phyloP scores from a whole-genome alignment of 179 eudicot genomes.

The Nepenthes alata region DNA sequence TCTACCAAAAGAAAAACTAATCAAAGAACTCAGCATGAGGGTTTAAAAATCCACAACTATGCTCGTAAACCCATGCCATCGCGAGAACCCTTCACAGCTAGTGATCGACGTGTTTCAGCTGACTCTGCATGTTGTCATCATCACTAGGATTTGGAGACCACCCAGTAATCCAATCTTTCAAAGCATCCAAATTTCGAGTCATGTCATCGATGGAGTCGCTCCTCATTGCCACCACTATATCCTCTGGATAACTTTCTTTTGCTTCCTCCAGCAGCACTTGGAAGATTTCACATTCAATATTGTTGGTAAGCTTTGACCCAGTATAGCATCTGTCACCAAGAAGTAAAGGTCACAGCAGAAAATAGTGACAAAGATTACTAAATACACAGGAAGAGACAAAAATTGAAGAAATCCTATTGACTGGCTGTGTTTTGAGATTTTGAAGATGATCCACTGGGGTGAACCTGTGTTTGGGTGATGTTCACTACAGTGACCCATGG shows the following conservation, averaged over 20 bases:
- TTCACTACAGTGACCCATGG: too few species aligned
- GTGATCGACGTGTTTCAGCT: neutral
- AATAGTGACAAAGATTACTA: neutral
- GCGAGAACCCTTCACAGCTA: too few species aligned
- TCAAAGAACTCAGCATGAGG: too few species aligned
- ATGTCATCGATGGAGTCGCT: constrained; percentile 63
- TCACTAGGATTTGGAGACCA: constrained; percentile 27
- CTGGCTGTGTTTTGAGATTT: too few species aligned
- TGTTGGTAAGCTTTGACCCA: constrained; percentile 61
- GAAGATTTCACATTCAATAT: constrained; percentile 79
- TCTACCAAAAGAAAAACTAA: too few species aligned
- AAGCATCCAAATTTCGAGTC: constrained; percentile 31
- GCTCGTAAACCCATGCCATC: too few species aligned
- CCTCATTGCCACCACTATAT: constrained; percentile 45
- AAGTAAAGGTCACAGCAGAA: neutral
- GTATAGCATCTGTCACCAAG: constrained; percentile 48
- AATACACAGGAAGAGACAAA: too few species aligned
- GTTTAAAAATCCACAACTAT: too few species aligned
- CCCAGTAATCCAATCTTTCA: constrained; percentile 42
- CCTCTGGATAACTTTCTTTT: constrained; percentile 55
- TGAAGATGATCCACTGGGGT: too few species aligned
- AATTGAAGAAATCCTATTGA: too few species aligned
- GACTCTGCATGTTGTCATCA: constrained; percentile 11
- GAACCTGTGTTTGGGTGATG: too few species aligned
- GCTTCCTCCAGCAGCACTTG: constrained; percentile 77